Percentiles rank a stretch among this genome's conserved stretches.
phyloP scores from a whole-genome alignment of 2,329 filamentous ascomycete species.

The Fusarium annulatum region DNA sequence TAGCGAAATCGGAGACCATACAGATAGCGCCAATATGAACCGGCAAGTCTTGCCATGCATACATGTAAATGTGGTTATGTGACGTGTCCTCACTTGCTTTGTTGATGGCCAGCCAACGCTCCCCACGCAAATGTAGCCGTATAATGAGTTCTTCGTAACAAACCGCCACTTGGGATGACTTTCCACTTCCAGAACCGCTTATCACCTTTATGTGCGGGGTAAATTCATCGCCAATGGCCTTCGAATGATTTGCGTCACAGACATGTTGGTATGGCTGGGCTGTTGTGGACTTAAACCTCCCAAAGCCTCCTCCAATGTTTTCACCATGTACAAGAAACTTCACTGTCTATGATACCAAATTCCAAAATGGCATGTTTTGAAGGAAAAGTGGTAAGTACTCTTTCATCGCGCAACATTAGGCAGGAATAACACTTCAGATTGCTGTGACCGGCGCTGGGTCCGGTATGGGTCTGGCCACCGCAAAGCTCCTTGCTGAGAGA shows the following conservation, averaged over 20 bases:
- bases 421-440: slow-evolving; percentile 2
- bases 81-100: not conserved
- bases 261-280: no score
- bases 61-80: not conserved
- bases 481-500: slow-evolving; percentile 28
- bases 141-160: no score
- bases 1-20: no score
- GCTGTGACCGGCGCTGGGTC: slow-evolving; percentile 37
- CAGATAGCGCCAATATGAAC: accelerated
- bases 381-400: slow-evolving; percentile 2
- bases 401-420: accelerated
- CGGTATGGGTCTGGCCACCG: slow-evolving; percentile 38
- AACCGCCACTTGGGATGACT: not conserved
- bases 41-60: not conserved
- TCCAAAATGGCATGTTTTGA: not conserved
- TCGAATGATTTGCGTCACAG: not conserved
- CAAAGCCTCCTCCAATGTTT: not conserved
- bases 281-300: not conserved
- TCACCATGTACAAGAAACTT: no score
- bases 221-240: not conserved
- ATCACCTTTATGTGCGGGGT: not conserved
- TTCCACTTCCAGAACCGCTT: slow-evolving; percentile 15
- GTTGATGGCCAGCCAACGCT: accelerated
- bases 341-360: accelerated
- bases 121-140: accelerated